Evolutionary conservation across 192 early-diverging fungal species (phyloP), one percentile per base, ranked within the genome.

Genomic region (Obelidium mucronatum): DNA sequence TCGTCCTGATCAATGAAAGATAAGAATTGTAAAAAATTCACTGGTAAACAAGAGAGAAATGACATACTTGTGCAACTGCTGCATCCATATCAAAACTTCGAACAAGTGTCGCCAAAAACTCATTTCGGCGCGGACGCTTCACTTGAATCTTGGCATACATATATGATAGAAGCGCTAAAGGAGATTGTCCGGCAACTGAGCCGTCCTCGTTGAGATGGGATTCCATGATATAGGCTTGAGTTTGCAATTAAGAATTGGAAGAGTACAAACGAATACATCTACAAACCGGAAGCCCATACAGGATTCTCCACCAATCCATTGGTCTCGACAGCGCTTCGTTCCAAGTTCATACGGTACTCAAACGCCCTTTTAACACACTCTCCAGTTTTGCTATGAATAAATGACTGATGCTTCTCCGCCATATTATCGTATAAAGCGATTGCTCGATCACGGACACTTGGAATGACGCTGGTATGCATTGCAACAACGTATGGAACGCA

Each of bases 401-500:
- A 90, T 24, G 92, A 93, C 1, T 93, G 91, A 74, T 96, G 92
- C 81, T 98, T 97, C 63, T 89, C 90, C 76, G 90, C 88, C 33
- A 95, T 75, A 40, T 92, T 89, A 40, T 84, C 78, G 74, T 98
- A 94, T 34, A 95, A 79, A 73, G 85, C 84, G 24, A 91, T 81
- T 3, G 94, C 89, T 36, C 92, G 92, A 35, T 87, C 90, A 22
- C 94, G 87, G 19, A 96, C 80, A 1, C 78, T 76, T 0, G 77
- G 40, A 69, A 94, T 87, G 2, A 83, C 77, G 65, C 90, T 89
- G 1, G 94, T 91, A 80, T 96, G 90, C 67, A 98, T 85, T 0
- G 97, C 94, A 36, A 95, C 89, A 55, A 97, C 82, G 22, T 89
- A 90, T 19, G 97, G 95, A 80, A 97, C 91, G 74, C 95, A 98